Percentiles rank a stretch among this genome's conserved stretches.
Conservation (phyloP, 305 asterid species). For the Fraxinus albicans region DNA sequence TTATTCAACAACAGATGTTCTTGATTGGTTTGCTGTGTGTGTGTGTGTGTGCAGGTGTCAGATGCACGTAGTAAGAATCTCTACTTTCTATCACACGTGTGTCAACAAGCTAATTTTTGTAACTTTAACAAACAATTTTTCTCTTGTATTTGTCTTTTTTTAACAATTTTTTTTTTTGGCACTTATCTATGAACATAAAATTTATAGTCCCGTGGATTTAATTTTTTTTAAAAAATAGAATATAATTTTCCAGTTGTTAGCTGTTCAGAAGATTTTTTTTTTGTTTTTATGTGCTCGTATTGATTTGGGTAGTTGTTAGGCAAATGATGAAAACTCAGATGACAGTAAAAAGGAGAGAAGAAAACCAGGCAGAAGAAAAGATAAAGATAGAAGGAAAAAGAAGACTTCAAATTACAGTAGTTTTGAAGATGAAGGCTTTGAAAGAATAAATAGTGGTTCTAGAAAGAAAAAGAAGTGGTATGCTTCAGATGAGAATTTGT, state of each 20-base stretch:
- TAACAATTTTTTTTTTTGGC: neutral
- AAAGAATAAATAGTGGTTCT: conserved; percentile 53
- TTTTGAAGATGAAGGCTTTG: conserved; percentile 62
- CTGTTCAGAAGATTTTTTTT: neutral
- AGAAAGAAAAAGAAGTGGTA: conserved; percentile 83
- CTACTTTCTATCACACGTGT: neutral
- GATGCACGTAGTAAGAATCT: neutral
- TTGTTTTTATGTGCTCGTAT: conserved; percentile 3
- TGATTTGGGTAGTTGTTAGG: conserved; percentile 33
- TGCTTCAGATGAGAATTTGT: conserved; percentile 61
- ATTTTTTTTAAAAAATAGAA: neutral
- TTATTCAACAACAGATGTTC: neutral
- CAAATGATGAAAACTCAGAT: conserved; percentile 31
- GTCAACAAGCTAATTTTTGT: neutral
- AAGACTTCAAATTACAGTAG: conserved; percentile 45
- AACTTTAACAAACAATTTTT: neutral
- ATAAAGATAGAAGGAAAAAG: conserved; percentile 37
- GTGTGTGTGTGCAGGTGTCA: neutral
- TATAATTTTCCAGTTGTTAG: conserved; percentile 8
- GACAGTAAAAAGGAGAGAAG: conserved; percentile 41
- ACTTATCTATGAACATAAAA: neutral
- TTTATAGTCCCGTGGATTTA: neutral
- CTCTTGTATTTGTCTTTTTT: neutral
- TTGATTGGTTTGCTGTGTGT: neutral
- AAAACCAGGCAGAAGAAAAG: conserved; percentile 46